Base-by-base conservation (phyloP, 352 stramenopile genomes). In the Hyaloperonospora brassicae region DNA sequence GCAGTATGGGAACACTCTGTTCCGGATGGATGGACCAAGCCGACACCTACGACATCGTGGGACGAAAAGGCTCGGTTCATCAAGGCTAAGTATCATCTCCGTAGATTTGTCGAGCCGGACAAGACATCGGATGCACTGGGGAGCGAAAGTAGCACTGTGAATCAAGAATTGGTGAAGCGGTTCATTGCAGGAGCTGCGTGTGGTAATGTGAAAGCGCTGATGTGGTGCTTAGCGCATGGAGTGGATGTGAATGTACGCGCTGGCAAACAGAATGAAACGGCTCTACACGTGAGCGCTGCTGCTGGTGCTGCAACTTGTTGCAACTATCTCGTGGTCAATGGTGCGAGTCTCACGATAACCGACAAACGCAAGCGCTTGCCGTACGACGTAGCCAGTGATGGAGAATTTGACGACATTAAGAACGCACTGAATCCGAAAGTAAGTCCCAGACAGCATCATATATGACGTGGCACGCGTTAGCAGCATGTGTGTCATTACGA, bases 1-100 rank as follows among this genome's bases (percentile, higher is more conserved):
- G 51, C 51, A 14, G 61, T 87, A 11, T 92, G 78, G 77, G 79
- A 94, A 52, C 58, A 76, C 27, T 73, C 66, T 0, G 38, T 87
- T 8, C 72, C 76, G 2, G 41, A 66, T 24, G 70, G 70, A 1
- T 89, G 79, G 77, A 72, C 51, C 1, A 85, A 78, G 30, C 81
- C 78, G 1, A 70, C 50, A 2, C 47, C 78, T 0, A 57, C 55
- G 17, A 70, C 84, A 9, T 57, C 63, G n/a, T 63, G 79, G 14
- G 75, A 87, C 12, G 81, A 91, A 9, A 94, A 92, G 43, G 62
- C 76, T 47, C 81, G 82, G 47, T 94, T 72, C 67, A 90, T 92
- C 50, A 87, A 87, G 47, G 79, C 81, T 31, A 94, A 94, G 62
- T 94, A 94, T 48, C 76, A 88, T 46, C 84, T 89, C 47, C 78